Conservation (phyloP, 2,329 filamentous ascomycete species). For the Aulographum hederae region DNA sequence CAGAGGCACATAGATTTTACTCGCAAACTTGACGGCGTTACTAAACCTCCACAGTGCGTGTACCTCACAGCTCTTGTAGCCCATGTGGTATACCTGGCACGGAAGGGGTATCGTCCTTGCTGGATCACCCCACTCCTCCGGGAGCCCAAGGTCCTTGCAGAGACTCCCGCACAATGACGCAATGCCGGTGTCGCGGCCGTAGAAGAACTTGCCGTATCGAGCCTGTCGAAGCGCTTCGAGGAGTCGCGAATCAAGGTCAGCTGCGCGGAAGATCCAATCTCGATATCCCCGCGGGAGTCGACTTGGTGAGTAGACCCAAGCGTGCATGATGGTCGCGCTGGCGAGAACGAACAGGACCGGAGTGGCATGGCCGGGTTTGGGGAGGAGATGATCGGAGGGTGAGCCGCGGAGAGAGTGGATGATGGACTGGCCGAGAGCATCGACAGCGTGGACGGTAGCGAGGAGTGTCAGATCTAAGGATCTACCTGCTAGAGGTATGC, state of each 20-base stretch:
- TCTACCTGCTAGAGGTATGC: conserved; percentile 50
- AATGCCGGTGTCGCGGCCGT: conserved; percentile 56
- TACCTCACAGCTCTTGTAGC: conserved; percentile 42
- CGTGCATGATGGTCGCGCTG: conserved; percentile 67
- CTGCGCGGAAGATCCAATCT: conserved; percentile 65
- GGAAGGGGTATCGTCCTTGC: conserved; percentile 51
- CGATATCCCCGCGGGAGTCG: conserved; percentile 56
- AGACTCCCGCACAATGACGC: conserved; percentile 49
- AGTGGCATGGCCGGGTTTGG: conserved; percentile 53
- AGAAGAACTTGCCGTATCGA: conserved; percentile 43
- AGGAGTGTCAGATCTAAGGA: conserved; percentile 76
- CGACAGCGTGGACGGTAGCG: conserved; percentile 50
- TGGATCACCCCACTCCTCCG: conserved; percentile 56
- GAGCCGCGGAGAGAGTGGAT: conserved; percentile 9
- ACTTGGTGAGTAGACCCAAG: conserved; percentile 63
- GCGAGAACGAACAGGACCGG: conserved; percentile 54
- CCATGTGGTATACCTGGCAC: conserved; percentile 60
- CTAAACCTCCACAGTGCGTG: conserved; percentile 52
- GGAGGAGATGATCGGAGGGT: conserved; percentile 52
- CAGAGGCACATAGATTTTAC: conserved; percentile 60
- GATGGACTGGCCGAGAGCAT: conserved; percentile 41
- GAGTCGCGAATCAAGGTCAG: conserved; percentile 55
- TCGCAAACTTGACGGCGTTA: conserved; percentile 54
- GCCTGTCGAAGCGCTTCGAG: conserved; percentile 55
- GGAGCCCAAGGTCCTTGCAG: conserved; percentile 53